Evolutionary conservation across 257 asterid species (phyloP).

Genomic region (Petunia axillaris): DNA sequence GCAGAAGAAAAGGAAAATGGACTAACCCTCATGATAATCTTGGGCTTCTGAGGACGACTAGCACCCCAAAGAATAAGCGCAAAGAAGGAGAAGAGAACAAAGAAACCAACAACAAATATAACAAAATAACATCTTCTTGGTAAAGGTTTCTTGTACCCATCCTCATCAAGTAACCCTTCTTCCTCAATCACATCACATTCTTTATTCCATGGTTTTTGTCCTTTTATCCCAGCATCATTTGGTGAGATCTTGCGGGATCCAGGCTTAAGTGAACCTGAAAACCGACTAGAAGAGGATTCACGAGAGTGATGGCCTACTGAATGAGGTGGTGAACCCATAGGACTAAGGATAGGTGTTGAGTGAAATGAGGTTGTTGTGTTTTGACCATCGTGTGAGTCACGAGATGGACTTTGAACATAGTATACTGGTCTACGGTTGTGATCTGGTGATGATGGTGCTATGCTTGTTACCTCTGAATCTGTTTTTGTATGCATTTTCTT

Average conservation of each 20-base stretch:
- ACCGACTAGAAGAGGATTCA: slow-evolving; percentile 87
- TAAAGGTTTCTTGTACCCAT: slow-evolving; percentile 42
- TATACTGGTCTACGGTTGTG: slow-evolving; percentile 65
- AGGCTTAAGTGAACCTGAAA: slow-evolving; percentile 74
- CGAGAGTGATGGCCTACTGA: slow-evolving; percentile 78
- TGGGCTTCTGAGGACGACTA: slow-evolving; percentile 71
- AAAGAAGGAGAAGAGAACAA: slow-evolving; percentile 62
- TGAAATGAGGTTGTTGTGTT: slow-evolving; percentile 73
- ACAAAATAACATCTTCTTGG: slow-evolving; percentile 68
- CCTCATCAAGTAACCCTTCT: slow-evolving; percentile 69
- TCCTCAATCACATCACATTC: slow-evolving; percentile 76
- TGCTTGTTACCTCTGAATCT: slow-evolving; percentile 69
- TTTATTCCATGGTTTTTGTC: slow-evolving; percentile 50
- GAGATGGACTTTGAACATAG: slow-evolving; percentile 89
- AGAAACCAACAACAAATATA: slow-evolving; percentile 62
- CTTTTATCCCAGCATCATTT: slow-evolving; percentile 64
- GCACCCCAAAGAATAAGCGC: slow-evolving; percentile 73
- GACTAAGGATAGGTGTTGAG: slow-evolving; percentile 71
- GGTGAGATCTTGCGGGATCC: slow-evolving; percentile 77
- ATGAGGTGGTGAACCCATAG: slow-evolving; percentile 75
- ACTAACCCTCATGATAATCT: slow-evolving; percentile 66
- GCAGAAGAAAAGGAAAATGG: neutral
- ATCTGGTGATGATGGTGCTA: slow-evolving; percentile 89
- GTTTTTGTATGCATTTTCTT: slow-evolving; percentile 70
- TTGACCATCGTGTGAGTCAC: slow-evolving; percentile 86